A percentile compares a stretch with the other conserved stretches of the same genome.
phyloP scores from a whole-genome alignment of 2,329 filamentous ascomycete species.

The Fusarium aywerte region DNA sequence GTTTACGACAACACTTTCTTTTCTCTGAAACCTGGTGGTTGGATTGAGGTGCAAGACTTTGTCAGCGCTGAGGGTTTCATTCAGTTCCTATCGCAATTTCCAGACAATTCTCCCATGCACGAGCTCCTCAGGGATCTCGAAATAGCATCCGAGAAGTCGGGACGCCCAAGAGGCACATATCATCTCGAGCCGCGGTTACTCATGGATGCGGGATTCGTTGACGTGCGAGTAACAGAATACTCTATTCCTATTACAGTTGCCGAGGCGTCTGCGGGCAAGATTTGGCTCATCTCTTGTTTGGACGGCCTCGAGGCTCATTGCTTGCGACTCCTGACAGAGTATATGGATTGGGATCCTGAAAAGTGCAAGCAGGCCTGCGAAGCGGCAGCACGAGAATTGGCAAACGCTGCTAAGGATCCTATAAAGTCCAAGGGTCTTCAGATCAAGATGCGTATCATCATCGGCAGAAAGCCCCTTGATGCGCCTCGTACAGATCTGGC shows the following conservation, averaged over 20 bases:
- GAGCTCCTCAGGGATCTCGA: conserved; percentile 55
- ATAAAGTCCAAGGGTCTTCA: conserved; percentile 56
- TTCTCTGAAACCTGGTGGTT: conserved; percentile 67
- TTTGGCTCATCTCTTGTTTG: conserved; percentile 64
- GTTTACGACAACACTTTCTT: conserved; percentile 64
- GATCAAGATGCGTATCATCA: conserved; percentile 60
- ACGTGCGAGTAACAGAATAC: conserved; percentile 60
- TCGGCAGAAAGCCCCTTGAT: conserved; percentile 61
- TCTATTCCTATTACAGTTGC: conserved; percentile 60
- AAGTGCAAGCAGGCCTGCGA: conserved; percentile 61
- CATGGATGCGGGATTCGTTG: conserved; percentile 62
- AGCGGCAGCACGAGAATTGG: conserved; percentile 60
- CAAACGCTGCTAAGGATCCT: conserved; percentile 59
- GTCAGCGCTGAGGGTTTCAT: conserved; percentile 56
- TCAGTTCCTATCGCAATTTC: conserved; percentile 53
- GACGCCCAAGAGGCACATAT: conserved; percentile 56
- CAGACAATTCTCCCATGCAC: conserved; percentile 58
- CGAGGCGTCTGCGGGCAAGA: conserved; percentile 60
- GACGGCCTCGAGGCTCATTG: conserved; percentile 62
- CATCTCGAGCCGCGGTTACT: conserved; percentile 60
- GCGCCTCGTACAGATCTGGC: conserved; percentile 38
- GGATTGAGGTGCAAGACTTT: conserved; percentile 67
- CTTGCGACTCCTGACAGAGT: conserved; percentile 62
- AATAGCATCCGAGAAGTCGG: conserved; percentile 57
- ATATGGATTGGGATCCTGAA: conserved; percentile 64